A percentile compares a stretch with the other conserved stretches of the same genome.
Conservation (phyloP, 306 rosid genomes). For the Adenanthera pavonina region DNA sequence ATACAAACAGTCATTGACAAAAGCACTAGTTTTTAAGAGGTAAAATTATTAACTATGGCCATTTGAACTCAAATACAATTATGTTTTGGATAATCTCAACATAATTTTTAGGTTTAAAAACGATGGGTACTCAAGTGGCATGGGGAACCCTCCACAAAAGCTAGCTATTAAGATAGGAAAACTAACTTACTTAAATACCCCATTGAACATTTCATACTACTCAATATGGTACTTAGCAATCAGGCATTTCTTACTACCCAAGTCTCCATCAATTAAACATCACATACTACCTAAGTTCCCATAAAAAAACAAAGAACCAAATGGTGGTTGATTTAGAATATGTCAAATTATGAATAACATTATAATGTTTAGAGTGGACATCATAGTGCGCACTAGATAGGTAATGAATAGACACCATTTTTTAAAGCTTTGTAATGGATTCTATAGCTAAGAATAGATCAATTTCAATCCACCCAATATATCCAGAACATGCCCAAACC, state of each 20-base stretch:
- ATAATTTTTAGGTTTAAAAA: background rate
- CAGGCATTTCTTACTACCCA: no score
- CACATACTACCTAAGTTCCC: no score
- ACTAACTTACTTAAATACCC: no score
- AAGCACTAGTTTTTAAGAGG: background rate
- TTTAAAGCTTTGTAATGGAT: background rate
- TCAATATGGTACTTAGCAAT: no score
- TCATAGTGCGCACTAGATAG: no score
- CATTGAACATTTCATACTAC: no score
- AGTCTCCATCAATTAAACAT: no score
- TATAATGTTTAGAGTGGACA: background rate
- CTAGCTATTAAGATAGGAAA: no score
- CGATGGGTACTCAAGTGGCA: background rate
- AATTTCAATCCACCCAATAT: background rate
- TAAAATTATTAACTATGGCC: background rate
- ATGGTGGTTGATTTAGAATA: no score
- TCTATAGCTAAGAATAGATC: background rate
- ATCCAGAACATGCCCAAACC: background rate
- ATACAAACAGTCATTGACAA: background rate
- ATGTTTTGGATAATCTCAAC: background rate
- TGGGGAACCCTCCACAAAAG: no score
- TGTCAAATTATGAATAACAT: background rate
- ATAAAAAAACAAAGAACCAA: no score
- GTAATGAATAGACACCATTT: background rate
- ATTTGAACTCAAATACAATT: background rate